Evolutionary conservation across 1,284 basidiomycete species (phyloP).

Genomic region (Stygiomarasmius scandens): DNA sequence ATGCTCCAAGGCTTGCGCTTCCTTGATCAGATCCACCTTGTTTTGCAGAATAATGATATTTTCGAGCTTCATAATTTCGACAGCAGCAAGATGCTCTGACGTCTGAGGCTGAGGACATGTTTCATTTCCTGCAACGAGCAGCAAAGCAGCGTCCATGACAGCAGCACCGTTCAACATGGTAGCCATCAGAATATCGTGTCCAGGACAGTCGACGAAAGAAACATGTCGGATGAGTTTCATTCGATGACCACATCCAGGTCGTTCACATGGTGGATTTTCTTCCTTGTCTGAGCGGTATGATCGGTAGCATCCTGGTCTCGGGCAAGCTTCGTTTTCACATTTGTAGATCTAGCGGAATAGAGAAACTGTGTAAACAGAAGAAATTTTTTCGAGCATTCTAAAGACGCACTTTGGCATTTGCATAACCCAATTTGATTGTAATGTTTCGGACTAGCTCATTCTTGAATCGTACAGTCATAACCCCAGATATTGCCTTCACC

Average conservation of each 20-base stretch:
- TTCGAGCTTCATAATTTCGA: constrained; percentile 99
- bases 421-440: constrained; percentile 98
- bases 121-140: constrained; percentile 97
- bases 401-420: constrained; percentile 88
- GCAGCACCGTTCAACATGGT: constrained; percentile 99
- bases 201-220: constrained; percentile 96
- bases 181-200: constrained; percentile 98
- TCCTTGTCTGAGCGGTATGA: constrained; percentile 96
- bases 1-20: constrained; percentile 89
- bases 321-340: constrained; percentile 92
- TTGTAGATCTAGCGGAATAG: constrained; percentile 84
- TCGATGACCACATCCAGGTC: constrained; percentile 85
- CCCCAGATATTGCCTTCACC: constrained; percentile 99
- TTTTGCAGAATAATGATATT: constrained; percentile 99
- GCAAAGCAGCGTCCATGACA: constrained; percentile 97
- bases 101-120: constrained; percentile 99
- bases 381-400: not conserved
- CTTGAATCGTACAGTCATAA: constrained; percentile 98
- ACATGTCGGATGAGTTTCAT: constrained; percentile 95
- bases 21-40: constrained; percentile 95
- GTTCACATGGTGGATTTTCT: constrained; percentile 90
- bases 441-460: constrained; percentile 98
- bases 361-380: constrained; percentile 9
- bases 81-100: constrained; percentile 96
- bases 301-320: constrained; percentile 91